Base-by-base conservation (phyloP, 202 grass and related monocot species). In the Setaria viridis region DNA sequence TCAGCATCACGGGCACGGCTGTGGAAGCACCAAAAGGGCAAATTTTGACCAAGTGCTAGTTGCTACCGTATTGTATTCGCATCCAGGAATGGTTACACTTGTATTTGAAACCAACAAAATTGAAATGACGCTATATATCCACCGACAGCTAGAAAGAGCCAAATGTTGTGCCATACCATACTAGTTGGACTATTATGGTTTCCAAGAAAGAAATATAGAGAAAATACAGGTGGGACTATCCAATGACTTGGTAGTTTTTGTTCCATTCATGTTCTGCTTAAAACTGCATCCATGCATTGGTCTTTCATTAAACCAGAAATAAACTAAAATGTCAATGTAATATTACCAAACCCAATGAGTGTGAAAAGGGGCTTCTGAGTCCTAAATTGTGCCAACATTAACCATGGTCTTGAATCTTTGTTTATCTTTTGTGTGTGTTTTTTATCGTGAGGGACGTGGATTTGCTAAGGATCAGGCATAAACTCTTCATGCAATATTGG, bases 1-100 rank as follows among this genome's bases (percentile, higher is more conserved):
- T 80, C 80, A 83, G 59, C 25, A 11, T 62, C 43, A 46, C 43
- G 43, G 43, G 43, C 25, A 32, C 21, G 33, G 45, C 79, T 48
- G 58, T 51, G 33, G 5, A 2, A 62, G 42, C 74, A 69, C 81
- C 17, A 75, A 76, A 80, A 76, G 32, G 62, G 62, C 80, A 33
- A 4, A 42, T 11, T 56, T 84, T 39, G 60, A 11, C 60, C 37
- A 30, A 32, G 20, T 51, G 37, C 8, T 13, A 51, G 14, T 25
- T 25, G 5, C 1, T 7, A 12, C 48, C 30, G 14, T 11, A 5
- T 45, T 70, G 8, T 76, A 29, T 19, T 45, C 62, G 11, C 69
- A 29, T 19, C 85, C 14, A 74, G 49, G 7, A 51, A 82, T 48
- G 60, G 62, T 11, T 33, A 19, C 14, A 19, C 15, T 15, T 29